A percentile compares a stretch with the other conserved stretches of the same genome.
phyloP scores from a whole-genome alignment of 1,284 basidiomycete genomes.

The Paramarasmius palmivorus region DNA sequence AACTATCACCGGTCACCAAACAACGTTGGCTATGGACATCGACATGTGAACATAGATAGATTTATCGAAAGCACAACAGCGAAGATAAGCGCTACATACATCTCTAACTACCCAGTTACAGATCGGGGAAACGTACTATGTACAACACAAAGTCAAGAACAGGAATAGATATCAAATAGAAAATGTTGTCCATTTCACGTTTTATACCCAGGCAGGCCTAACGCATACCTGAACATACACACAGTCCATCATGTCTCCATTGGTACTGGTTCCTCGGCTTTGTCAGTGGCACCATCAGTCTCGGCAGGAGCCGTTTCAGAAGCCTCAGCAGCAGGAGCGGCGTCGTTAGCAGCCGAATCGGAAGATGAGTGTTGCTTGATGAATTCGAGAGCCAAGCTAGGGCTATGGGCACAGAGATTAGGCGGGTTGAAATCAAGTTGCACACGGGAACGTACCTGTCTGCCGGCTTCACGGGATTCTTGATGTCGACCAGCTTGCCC shows the following conservation, averaged over 20 bases:
- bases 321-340: background rate
- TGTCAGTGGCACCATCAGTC: background rate
- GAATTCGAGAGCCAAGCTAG: slow-evolving; percentile 26
- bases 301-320: background rate
- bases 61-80: too few relatives aligned
- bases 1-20: too few relatives aligned
- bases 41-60: too few relatives aligned
- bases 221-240: too few relatives aligned
- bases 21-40: too few relatives aligned
- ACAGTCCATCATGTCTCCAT: background rate
- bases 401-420: slow-evolving; percentile 13
- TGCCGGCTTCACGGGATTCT: slow-evolving; percentile 79
- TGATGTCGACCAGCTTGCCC: slow-evolving; percentile 82
- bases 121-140: too few relatives aligned
- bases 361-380: slow-evolving; percentile 17
- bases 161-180: too few relatives aligned
- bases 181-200: too few relatives aligned
- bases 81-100: too few relatives aligned
- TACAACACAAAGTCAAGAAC: too few relatives aligned
- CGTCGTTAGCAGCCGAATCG: background rate
- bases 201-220: too few relatives aligned
- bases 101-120: too few relatives aligned
- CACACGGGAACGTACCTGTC: slow-evolving; percentile 58
- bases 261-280: background rate
- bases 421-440: background rate